phyloP scores from a whole-genome alignment of 495 filamentous ascomycete genomes.

The Daldinia concentrica region DNA sequence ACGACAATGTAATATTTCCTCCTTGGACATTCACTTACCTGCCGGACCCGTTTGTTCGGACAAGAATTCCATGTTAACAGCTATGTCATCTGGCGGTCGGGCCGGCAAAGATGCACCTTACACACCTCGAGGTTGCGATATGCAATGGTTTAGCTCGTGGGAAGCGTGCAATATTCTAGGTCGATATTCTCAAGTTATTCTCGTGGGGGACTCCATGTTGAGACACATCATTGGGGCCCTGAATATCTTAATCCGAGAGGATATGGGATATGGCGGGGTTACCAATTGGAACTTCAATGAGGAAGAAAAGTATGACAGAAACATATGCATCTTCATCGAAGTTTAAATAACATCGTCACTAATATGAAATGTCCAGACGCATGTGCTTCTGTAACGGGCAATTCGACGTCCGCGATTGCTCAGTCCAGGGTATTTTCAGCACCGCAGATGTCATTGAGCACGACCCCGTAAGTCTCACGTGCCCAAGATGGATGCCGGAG shows the following conservation, averaged over 20 bases:
- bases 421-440: constrained; percentile 62
- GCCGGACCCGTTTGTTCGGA: constrained; percentile 55
- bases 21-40: constrained; percentile 59
- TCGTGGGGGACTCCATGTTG: constrained; percentile 64
- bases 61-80: constrained; percentile 54
- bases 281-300: constrained; percentile 63
- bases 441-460: constrained; percentile 59
- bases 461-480: constrained; percentile 56
- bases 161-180: constrained; percentile 60
- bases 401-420: constrained; percentile 63
- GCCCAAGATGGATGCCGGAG: constrained; percentile 53
- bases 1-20: constrained; percentile 58
- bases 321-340: not conserved
- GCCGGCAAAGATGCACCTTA: constrained; percentile 61
- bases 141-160: constrained; percentile 62
- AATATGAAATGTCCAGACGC: constrained; percentile 42
- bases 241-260: constrained; percentile 60
- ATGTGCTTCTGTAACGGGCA: constrained; percentile 64
- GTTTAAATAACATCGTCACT: constrained; percentile 4
- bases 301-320: constrained; percentile 54
- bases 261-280: constrained; percentile 63
- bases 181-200: constrained; percentile 59
- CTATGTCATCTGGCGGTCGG: constrained; percentile 62
- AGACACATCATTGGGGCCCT: constrained; percentile 62
- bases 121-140: constrained; percentile 60